Evolutionary conservation across 2,329 filamentous ascomycete species (phyloP), one percentile per base, ranked within the genome.

Genomic region (Penicillium hesseltinei): DNA sequence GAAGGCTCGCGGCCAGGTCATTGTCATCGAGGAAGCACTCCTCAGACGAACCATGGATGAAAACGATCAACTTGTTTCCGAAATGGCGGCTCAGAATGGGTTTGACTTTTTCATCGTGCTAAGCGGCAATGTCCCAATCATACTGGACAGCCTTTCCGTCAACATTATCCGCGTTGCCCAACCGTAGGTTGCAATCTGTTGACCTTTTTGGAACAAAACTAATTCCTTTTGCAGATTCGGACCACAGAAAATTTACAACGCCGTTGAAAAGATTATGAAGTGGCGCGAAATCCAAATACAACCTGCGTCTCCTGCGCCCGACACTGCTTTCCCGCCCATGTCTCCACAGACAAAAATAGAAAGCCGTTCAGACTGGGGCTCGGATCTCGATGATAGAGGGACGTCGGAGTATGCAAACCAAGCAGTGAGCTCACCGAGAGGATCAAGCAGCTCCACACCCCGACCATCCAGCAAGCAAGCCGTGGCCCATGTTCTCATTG

Each of bases 401-500:
- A 21, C 11, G 3, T 9, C 15, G 1, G 27, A 8, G 7, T 5
- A 39, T 35, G 15, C 36, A 3, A 25, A 8, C 2, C 5, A 40
- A 27, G 17, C 6, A 23, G 27, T 7, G 10, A 27, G 43, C 33
- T 42, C 45, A 19, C 19, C 43, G 6, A 11, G 23, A 33, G 6
- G 4, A 10, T 29, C 39, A 25, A 11, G 0, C 19, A 13, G 33
- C 9, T 21, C 52, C 9, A 45, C 44, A 56, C 33, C 47, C 10
- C 40, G n/a, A 65, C 11, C 61, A 51, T 21, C 51, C 42, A 9
- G 51, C 47, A 39, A 59, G 7, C 33, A 56, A 21, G 21, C 27
- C 4, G 9, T 39, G 15, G 51, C 56, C 19, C 69, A 66, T 54
- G 66, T 77, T 13, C 63, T 78, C 8, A 66, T 78, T 21, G 76